These are phyloP conservation scores for Calonectria montana DNA, from an alignment of 2,329 filamentous ascomycete genomes.

Conservation along the genomic window DNA sequence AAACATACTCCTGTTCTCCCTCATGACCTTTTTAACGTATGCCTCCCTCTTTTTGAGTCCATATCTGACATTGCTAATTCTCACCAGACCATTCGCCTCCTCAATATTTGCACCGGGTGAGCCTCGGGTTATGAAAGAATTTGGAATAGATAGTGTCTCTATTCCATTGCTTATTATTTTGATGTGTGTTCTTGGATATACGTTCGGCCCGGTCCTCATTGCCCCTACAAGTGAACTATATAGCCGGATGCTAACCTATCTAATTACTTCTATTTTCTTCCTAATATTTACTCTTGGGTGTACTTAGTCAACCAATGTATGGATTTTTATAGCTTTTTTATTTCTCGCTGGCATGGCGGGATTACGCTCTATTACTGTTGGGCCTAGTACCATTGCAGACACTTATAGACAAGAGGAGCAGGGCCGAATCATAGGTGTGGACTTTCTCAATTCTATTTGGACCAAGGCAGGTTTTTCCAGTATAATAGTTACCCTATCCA, in stretches of 20 bases:
- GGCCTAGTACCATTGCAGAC: slow-evolving; percentile 71
- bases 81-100: slow-evolving; percentile 49
- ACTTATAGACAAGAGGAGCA: slow-evolving; percentile 67
- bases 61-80: slow-evolving; percentile 49
- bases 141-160: slow-evolving; percentile 47
- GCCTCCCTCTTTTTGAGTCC: neutral
- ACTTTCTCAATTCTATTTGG: slow-evolving; percentile 69
- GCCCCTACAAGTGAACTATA: slow-evolving; percentile 70
- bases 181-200: slow-evolving; percentile 57
- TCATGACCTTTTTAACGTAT: slow-evolving; percentile 19
- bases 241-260: slow-evolving; percentile 54
- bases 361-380: slow-evolving; percentile 71
- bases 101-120: slow-evolving; percentile 65
- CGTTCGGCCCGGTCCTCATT: slow-evolving; percentile 69
- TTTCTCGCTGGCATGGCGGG: slow-evolving; percentile 70
- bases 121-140: slow-evolving; percentile 55
- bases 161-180: slow-evolving; percentile 53
- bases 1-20: slow-evolving; percentile 62
- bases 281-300: slow-evolving; percentile 65
- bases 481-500: no score
- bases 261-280: slow-evolving; percentile 50
- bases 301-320: slow-evolving; percentile 68
- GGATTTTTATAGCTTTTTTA: slow-evolving; percentile 69
- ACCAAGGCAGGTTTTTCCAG: slow-evolving; percentile 42
- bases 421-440: slow-evolving; percentile 72